Conservation (phyloP, 83 land plant genomes). For the Isoetes engelmannii region DNA sequence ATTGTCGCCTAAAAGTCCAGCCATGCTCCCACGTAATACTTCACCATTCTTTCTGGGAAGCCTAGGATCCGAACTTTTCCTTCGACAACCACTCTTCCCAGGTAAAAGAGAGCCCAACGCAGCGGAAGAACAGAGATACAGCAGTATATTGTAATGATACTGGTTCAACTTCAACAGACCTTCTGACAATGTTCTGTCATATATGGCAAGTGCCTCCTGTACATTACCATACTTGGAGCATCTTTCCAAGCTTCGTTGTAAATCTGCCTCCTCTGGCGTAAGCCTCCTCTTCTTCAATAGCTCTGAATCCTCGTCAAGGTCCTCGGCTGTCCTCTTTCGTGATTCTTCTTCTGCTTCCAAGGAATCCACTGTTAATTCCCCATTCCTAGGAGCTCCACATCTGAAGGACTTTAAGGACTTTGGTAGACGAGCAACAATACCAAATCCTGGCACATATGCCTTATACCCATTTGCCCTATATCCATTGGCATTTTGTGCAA, state of each 20-base stretch:
- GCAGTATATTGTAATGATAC: conserved; percentile 59
- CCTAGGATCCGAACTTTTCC: conserved; percentile 3
- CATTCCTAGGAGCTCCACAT: no score
- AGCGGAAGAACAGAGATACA: conserved; percentile 81
- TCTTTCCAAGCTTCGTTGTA: conserved; percentile 43
- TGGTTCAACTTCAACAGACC: conserved; percentile 30
- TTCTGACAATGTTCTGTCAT: conserved; percentile 36
- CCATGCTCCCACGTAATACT: background rate
- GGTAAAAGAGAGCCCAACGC: conserved; percentile 47
- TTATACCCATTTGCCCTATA: no score
- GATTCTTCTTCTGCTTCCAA: no score
- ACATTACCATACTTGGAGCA: conserved; percentile 63
- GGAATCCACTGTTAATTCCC: no score
- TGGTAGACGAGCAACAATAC: no score
- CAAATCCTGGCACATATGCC: no score
- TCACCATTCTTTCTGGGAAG: background rate
- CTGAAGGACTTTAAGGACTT: no score
- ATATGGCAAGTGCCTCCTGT: conserved; percentile 50
- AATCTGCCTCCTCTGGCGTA: conserved; percentile 24
- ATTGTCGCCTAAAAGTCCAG: background rate
- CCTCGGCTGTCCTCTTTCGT: no score
- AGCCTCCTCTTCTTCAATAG: conserved; percentile 28
- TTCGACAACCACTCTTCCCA: conserved; percentile 34
- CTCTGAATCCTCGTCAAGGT: background rate
- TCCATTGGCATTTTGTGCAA: no score